phyloP scores from a whole-genome alignment of 495 filamentous ascomycete genomes.

The Xylaria acuta region DNA sequence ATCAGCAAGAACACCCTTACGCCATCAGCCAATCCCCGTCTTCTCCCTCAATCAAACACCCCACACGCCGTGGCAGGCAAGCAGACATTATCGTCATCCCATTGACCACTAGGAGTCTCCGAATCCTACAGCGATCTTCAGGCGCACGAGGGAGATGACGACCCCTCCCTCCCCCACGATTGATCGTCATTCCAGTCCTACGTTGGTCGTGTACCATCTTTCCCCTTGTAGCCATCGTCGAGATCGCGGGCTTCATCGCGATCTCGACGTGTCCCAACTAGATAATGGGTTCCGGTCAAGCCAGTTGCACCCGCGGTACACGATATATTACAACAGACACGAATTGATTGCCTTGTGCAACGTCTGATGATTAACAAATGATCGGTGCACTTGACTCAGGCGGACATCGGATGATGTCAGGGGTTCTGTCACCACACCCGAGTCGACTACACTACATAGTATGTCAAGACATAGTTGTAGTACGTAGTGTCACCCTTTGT shows the following conservation, averaged over 20 bases:
- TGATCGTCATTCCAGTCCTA: slow-evolving; percentile 26
- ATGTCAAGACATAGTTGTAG: slow-evolving; percentile 14
- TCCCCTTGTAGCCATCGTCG: slow-evolving; percentile 12
- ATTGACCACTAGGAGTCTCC: slow-evolving; percentile 24
- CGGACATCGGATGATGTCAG: slow-evolving; percentile 17
- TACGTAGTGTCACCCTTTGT: slow-evolving; percentile 18
- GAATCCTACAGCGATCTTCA: slow-evolving; percentile 20
- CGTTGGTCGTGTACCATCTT: neutral
- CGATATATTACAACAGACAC: neutral
- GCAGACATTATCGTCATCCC: slow-evolving; percentile 23
- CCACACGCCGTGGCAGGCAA: slow-evolving; percentile 20
- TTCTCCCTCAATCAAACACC: neutral
- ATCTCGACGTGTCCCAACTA: slow-evolving; percentile 25
- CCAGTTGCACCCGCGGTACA: neutral
- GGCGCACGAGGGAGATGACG: slow-evolving; percentile 13
- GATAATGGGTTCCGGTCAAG: neutral
- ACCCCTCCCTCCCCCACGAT: slow-evolving; percentile 15
- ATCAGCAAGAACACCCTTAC: slow-evolving; percentile 12
- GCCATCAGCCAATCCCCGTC: slow-evolving; percentile 13
- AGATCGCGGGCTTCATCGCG: slow-evolving; percentile 1
- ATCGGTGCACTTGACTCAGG: neutral
- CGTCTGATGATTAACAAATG: slow-evolving; percentile 12
- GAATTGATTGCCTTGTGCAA: neutral
- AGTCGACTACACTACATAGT: neutral
- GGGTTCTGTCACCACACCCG: neutral